Evolutionary conservation across 1,139 yeast species (phyloP), one percentile per base, ranked within the genome.

Genomic region (Debaryomyces subglobosus): DNA sequence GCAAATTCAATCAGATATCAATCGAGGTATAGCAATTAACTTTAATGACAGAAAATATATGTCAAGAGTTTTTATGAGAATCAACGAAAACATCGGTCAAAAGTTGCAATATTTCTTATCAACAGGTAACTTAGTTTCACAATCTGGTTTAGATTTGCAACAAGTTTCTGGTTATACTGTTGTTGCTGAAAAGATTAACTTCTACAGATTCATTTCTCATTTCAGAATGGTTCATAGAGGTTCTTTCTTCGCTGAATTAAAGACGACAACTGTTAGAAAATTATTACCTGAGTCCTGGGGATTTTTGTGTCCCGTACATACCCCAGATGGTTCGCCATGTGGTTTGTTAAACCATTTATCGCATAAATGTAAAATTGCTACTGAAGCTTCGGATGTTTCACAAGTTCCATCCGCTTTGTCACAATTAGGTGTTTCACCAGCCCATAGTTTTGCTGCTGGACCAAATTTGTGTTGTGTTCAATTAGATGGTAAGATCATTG

Each of bases 311-410:
- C 99, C 99, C 18, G 99, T 95, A 15, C 99, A 94, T 71, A 94
- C 99, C 13, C 99, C 99, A 2, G 99, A 94, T 87, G 99, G 99
- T 62, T 89, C 98, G 45, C 99, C 99, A 20, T 94, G 99, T 86
- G 99, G 99, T 73, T 78, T 94, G 67, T 78, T 94, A 61, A 95
- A 95, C 71, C 99, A 94, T 77, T 86, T 94, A 75, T 86, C 99
- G 9, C 97, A 94, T 71, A 90, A 89, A 69, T 94, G 99, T 79
- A 79, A 81, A 60, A 87, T 94, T 53, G 84, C 96, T 5, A 92
- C 98, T 8, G 71, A 72, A 42, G 86, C 84, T 39, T 74, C 86
- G 2, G 96, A 91, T 63, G 94, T 86, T n/a, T 77, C 87, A 7
- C 69, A 72, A 37, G 83, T 94, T 41, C 89, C 96, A 16, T 69